phyloP scores from a whole-genome alignment of 2,329 filamentous ascomycete species.

The Monascus ruber region DNA sequence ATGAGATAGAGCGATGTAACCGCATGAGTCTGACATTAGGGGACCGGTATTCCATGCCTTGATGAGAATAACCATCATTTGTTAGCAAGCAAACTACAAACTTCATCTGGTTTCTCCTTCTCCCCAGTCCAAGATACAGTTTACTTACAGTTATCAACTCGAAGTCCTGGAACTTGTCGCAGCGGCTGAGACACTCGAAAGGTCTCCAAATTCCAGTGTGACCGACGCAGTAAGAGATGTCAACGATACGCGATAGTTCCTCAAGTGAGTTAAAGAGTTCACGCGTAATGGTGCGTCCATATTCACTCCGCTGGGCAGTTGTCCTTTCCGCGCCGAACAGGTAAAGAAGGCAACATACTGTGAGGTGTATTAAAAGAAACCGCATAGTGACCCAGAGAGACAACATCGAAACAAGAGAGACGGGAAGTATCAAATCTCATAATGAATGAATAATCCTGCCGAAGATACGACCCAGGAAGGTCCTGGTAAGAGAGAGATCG shows the following conservation, averaged over 20 bases:
- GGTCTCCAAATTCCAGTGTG: constrained; percentile 69
- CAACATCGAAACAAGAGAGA: too few relatives aligned
- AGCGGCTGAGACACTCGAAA: constrained; percentile 76
- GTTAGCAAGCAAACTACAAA: too few relatives aligned
- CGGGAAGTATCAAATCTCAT: too few relatives aligned
- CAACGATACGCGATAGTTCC: constrained; percentile 78
- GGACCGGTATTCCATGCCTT: constrained; percentile 82
- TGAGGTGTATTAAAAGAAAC: too few relatives aligned
- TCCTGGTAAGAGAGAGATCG: too few relatives aligned
- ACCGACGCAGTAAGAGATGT: constrained; percentile 90
- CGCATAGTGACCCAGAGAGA: too few relatives aligned
- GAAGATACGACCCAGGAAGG: too few relatives aligned
- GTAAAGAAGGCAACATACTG: too few relatives aligned
- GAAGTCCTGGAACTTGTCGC: constrained; percentile 68
- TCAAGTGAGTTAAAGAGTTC: constrained; percentile 70
- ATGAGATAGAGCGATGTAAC: constrained; percentile 86
- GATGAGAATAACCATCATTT: too few relatives aligned
- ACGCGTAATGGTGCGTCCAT: constrained; percentile 37
- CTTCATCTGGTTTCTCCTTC: too few relatives aligned
- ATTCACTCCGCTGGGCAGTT: constrained; percentile 1
- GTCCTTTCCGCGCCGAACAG: background rate
- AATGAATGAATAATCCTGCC: too few relatives aligned
- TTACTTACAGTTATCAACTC: constrained; percentile 54
- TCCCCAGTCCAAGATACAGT: background rate
- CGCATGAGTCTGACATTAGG: constrained; percentile 79